Base-by-base conservation (phyloP, 1,284 basidiomycete species). In the Austroboletus niveus region DNA sequence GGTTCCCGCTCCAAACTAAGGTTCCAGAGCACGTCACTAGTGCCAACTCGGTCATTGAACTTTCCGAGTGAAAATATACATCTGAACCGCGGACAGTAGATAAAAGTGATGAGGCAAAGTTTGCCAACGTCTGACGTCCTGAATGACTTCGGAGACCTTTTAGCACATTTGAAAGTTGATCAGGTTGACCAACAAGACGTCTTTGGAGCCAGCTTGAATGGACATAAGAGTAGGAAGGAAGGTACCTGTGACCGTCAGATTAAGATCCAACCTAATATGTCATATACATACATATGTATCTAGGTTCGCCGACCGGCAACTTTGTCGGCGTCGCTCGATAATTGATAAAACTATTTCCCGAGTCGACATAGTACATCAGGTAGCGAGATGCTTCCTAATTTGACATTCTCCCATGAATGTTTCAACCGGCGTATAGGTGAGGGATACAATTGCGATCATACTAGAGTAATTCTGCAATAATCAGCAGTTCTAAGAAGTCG, bases 121-220 rank as follows among this genome's bases (percentile, higher is more conserved):
- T 64, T 91, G 88, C 73, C 86, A 88, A 41, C 82, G 81, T 60
- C 86, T 82, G 59, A 92, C 87, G 64, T 89, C 87, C 34, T 84
- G 75, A 46, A 91, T 82, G 47, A 89, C 80, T 57, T 88, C 86
- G 3, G 87, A 86, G 2, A 84, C 76, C 58, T 85, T 81, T 51
- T 81, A 77, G 3, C 87, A 77, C 66, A 91, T 91, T 62, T 79
- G 78, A 66, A 91, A 91, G 67, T 91, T 90, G 73, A 91, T 84
- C 55, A 89, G 72, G 43, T 79, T 69, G 46, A 77, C 77, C 12
- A 76, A 73, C 2, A 82, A 66, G 35, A 78, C 75, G 68, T 91
- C 84, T 54, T 84, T 82, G 58, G 87, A 89, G 11, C 88, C 89
- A 57, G 91, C 88, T 65, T 87, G 85, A 64, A 90, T 87, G 66